Percentiles rank a stretch among this genome's conserved stretches.
phyloP scores from a whole-genome alignment of 768 basidiomycete genomes.

The Leucogyrophana mollusca region DNA sequence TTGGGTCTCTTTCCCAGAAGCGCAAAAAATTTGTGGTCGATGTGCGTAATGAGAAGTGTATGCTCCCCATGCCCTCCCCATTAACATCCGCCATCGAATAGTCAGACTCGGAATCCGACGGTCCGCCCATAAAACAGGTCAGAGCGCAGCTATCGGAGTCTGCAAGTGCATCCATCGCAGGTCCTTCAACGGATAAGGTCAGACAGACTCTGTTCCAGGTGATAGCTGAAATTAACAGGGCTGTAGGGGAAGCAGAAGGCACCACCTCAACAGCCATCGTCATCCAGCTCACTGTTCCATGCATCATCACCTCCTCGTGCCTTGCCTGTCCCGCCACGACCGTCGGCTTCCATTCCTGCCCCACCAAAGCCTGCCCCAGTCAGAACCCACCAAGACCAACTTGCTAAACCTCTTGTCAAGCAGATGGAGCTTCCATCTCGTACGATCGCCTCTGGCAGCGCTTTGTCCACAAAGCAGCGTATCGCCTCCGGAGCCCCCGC shows the following conservation, averaged over 20 bases:
- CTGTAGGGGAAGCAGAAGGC: too few species aligned
- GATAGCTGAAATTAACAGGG: too few species aligned
- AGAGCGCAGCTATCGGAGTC: too few species aligned
- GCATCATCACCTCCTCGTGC: not conserved
- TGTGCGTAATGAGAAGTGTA: not conserved
- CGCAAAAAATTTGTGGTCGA: constrained; percentile 4
- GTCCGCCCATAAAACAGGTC: constrained; percentile 2
- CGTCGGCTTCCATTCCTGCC: constrained; percentile 1
- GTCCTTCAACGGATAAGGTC: too few species aligned
- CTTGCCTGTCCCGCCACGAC: constrained; percentile 3
- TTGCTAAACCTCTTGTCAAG: constrained; percentile 30
- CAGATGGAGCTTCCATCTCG: constrained; percentile 20
- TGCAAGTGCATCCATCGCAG: too few species aligned
- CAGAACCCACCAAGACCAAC: constrained; percentile 31
- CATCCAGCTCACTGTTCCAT: too few species aligned
- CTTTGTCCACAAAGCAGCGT: constrained; percentile 52
- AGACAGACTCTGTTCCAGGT: too few species aligned
- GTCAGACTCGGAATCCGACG: constrained; percentile 3
- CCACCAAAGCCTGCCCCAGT: constrained; percentile 11
- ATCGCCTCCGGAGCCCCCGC: constrained; percentile 40
- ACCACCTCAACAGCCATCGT: too few species aligned
- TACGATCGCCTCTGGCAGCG: constrained; percentile 29
- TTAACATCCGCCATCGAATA: constrained; percentile 8
- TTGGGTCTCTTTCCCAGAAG: constrained; percentile 1
- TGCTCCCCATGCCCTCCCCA: too few species aligned